Conservation (phyloP, 139 green algal genomes). For the Trebouxia sp. region DNA sequence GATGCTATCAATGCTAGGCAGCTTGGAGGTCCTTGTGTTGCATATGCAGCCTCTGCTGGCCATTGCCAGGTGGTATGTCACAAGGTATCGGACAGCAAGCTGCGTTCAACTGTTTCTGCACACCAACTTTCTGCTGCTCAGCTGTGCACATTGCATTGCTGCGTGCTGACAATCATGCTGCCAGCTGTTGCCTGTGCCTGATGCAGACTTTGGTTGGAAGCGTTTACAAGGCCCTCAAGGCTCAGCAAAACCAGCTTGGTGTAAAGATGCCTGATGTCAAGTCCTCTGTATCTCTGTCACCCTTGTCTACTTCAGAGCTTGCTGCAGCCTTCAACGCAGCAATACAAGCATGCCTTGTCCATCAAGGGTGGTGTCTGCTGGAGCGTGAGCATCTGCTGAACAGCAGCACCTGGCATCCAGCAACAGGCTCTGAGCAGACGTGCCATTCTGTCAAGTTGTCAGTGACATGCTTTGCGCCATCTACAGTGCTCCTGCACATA, state of each 20-base stretch:
- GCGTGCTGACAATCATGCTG: too few species aligned
- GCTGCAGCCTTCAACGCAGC: not conserved
- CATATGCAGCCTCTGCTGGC: not conserved
- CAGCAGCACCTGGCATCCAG: not conserved
- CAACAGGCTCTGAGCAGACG: not conserved
- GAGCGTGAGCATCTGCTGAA: not conserved
- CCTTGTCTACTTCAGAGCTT: not conserved
- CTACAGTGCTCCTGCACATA: not conserved
- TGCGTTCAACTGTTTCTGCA: too few species aligned
- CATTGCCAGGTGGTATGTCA: not conserved
- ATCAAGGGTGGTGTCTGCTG: not conserved
- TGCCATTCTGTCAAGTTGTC: not conserved
- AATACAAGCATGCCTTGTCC: not conserved
- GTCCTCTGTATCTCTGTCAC: not conserved
- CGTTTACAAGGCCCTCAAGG: slow-evolving; percentile 17
- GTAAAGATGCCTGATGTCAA: slow-evolving; percentile 27
- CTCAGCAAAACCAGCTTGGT: not conserved
- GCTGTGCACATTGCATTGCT: too few species aligned
- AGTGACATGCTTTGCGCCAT: not conserved
- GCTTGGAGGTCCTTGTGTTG: slow-evolving; percentile 13
- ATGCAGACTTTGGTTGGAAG: not conserved
- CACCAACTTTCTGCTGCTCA: too few species aligned
- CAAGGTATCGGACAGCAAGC: too few species aligned
- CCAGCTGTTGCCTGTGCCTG: too few species aligned
- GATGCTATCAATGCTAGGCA: not conserved